Evolutionary conservation across 495 filamentous ascomycete species (phyloP).

Genomic region (Penicillium antarcticum): DNA sequence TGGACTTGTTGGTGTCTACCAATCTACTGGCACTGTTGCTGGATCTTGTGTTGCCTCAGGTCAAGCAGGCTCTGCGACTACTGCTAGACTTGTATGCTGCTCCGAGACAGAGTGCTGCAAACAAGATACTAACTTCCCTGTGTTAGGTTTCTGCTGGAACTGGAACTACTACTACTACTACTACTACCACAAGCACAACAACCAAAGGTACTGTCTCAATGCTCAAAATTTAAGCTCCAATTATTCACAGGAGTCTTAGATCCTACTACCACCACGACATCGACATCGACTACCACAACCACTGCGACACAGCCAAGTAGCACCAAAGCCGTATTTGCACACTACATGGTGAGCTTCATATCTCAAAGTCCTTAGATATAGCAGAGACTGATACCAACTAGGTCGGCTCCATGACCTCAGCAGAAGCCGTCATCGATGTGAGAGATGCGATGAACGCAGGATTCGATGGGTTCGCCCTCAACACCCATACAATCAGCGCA

Average conservation of each 20-base stretch:
- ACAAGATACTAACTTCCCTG: neutral
- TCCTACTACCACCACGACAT: neutral
- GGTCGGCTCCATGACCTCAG: conserved; percentile 17
- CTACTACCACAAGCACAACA: neutral
- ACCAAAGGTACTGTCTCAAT: too few relatives aligned
- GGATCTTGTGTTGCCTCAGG: conserved; percentile 16
- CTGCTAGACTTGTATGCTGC: neutral
- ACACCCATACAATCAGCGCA: conserved; percentile 15
- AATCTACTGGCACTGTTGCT: conserved; percentile 9
- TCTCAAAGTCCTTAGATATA: neutral
- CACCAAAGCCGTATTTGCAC: conserved; percentile 22
- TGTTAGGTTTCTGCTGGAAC: neutral
- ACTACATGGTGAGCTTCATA: conserved; percentile 27
- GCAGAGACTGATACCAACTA: conserved; percentile 1
- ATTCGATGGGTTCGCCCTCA: conserved; percentile 30
- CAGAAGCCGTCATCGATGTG: conserved; percentile 24
- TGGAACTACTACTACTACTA: neutral
- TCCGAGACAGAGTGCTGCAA: neutral
- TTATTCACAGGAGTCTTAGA: too few relatives aligned
- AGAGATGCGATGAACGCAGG: conserved; percentile 20
- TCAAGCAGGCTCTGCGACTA: neutral
- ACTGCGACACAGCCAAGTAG: neutral
- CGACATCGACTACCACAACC: neutral
- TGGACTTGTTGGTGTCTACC: conserved; percentile 14
- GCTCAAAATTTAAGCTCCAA: too few relatives aligned